Evolutionary conservation across 116 monocot genomes (phyloP).

Genomic region (Trichopus zeylanicus): DNA sequence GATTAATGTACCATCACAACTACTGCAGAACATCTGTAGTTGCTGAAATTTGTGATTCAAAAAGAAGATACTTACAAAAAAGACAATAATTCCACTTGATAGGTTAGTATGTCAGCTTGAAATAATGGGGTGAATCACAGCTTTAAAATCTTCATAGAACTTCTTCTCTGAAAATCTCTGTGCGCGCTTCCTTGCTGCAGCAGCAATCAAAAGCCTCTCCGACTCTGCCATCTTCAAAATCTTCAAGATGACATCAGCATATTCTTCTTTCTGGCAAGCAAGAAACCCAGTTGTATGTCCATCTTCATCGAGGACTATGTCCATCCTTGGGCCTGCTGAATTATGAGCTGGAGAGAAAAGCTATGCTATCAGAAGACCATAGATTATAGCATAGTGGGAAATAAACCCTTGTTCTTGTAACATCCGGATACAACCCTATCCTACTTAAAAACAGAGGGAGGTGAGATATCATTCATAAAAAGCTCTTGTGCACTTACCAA

Average conservation of each 20-base stretch:
- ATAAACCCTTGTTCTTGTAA: too few species aligned
- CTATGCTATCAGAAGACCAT: not conserved
- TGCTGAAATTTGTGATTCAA: too few species aligned
- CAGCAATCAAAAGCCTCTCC: conserved; percentile 59
- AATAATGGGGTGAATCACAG: conserved; percentile 42
- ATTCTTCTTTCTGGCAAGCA: conserved; percentile 56
- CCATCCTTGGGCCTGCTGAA: conserved; percentile 97
- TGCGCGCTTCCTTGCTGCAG: conserved; percentile 63
- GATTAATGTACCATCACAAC: too few species aligned
- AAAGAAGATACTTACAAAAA: too few species aligned
- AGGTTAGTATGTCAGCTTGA: not conserved
- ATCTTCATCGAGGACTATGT: conserved; percentile 77
- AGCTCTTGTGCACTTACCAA: conserved; percentile 62
- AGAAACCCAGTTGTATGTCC: conserved; percentile 71
- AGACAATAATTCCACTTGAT: too few species aligned
- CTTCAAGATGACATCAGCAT: conserved; percentile 69
- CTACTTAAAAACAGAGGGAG: too few species aligned
- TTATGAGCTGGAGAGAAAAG: conserved; percentile 51
- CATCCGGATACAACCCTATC: too few species aligned
- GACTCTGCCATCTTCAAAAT: conserved; percentile 58
- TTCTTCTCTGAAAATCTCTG: conserved; percentile 60
- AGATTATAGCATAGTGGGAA: not conserved
- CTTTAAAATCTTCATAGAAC: conserved; percentile 67
- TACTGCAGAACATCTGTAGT: too few species aligned
- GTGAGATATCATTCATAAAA: too few species aligned